Base-by-base conservation (phyloP, 2,329 filamentous ascomycete genomes). In the Aspergillus aculeatus region DNA sequence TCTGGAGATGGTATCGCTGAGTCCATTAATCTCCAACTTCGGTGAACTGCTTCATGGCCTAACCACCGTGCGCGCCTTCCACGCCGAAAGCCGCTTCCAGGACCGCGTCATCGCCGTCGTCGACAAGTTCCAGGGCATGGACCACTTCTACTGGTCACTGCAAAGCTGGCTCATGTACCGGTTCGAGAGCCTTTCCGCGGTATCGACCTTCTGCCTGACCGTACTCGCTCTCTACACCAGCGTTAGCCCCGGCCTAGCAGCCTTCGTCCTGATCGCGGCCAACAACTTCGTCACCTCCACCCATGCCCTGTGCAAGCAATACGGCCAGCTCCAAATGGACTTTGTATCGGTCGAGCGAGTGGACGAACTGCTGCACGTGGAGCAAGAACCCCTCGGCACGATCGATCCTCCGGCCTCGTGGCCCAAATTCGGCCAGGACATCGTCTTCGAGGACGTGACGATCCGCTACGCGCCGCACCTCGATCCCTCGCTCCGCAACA, bases 71-170 rank as follows among this genome's bases (percentile, higher is more conserved):
- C 86, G 91, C 48, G 92, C 93, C 0, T 94, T 96, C 71, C 86
- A 84, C 52, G 91, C 89, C 0, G 89, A 96, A 66, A 79, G 83
- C 4, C 87, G 89, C 55, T 96, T 96, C 69, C 91, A 96, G 70
- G 84, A 87, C 62, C 84, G 88, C 54, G 91, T 96, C 55, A 88
- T 97, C 35, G 80, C 83, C 2, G 92, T 92, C 0, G 92, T 92
- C 0, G 92, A 96, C 70, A 87, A 87, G 19, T 96, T 96, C 71
- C 93, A 96, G 73, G 92, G 92, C 71, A 95, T 96, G 84, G 93
- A 97, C 69, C 93, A 97, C 73, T 96, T 96, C 77, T 96, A 96
- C 77, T 96, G 92, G 89, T 90, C 88, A 60, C 82, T 96, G 48
- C 91, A 96, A 65, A 86, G 87, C 7, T 96, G 92, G 92, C 81